Percentiles rank a stretch among this genome's conserved stretches.
phyloP scores from a whole-genome alignment of 257 asterid species.

The Forsythia suspensa region DNA sequence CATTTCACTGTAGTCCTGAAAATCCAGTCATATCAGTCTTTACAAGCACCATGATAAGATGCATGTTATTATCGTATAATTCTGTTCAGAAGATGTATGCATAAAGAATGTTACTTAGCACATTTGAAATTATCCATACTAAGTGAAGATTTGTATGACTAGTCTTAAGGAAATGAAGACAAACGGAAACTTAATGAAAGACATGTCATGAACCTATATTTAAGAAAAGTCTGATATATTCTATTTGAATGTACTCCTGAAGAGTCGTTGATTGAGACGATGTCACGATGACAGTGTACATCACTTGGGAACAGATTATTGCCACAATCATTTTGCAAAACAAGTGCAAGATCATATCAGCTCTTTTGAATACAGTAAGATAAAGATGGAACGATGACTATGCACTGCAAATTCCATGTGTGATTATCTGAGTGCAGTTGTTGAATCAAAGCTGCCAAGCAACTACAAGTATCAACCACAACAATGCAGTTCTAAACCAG shows the following conservation, averaged over 20 bases:
- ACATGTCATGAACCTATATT: background rate
- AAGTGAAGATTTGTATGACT: background rate
- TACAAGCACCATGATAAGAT: conserved; percentile 19
- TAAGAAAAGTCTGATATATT: background rate
- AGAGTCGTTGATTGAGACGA: background rate
- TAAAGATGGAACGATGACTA: background rate
- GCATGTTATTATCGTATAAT: background rate
- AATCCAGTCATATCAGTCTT: conserved; percentile 1
- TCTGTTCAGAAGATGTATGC: background rate
- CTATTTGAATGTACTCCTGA: background rate
- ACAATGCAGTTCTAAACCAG: conserved; percentile 2
- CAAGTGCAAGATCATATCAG: background rate
- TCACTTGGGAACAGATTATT: background rate
- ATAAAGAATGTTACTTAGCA: background rate
- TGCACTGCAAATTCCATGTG: background rate
- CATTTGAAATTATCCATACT: background rate
- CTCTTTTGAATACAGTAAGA: background rate
- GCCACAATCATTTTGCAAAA: background rate
- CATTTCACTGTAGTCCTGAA: conserved; percentile 96
- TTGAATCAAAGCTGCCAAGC: background rate
- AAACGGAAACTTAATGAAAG: background rate
- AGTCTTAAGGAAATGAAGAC: background rate
- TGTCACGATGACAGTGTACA: background rate
- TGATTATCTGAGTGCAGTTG: background rate
- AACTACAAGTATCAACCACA: background rate